These are phyloP conservation scores for Cutaneotrichosporon sp. DNA, from an alignment of 1,284 basidiomycete species.

Conservation along the genomic window DNA sequence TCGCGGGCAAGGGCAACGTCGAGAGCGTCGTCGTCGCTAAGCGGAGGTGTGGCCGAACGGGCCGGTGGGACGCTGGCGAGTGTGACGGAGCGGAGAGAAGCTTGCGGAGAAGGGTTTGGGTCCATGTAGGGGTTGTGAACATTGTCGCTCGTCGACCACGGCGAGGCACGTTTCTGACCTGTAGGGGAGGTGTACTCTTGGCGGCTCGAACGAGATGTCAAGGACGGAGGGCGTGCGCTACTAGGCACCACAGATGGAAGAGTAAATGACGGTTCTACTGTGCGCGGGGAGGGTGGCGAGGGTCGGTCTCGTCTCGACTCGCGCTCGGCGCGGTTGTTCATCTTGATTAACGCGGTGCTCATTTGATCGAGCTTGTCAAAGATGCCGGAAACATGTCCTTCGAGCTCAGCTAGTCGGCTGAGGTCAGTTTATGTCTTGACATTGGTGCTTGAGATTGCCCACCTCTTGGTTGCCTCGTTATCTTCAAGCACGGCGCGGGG, in stretches of 20 bases:
- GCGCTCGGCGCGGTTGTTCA: neutral
- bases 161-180: neutral
- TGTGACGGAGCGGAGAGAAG: neutral
- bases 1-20: neutral
- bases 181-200: neutral
- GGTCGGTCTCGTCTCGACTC: neutral
- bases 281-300: conserved; percentile 1
- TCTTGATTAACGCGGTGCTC: conserved; percentile 6
- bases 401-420: conserved; percentile 20
- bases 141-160: neutral
- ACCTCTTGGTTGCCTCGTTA: conserved; percentile 15
- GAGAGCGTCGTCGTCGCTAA: neutral
- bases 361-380: conserved; percentile 25
- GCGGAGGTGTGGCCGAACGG: neutral
- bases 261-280: neutral
- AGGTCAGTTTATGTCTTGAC: neutral
- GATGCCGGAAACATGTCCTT: conserved; percentile 24
- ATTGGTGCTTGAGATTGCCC: neutral
- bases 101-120: neutral
- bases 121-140: neutral
- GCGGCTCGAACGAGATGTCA: neutral
- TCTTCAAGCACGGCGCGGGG: conserved; percentile 28
- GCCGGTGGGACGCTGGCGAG: neutral
- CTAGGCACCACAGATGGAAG: neutral
- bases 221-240: neutral